phyloP scores from a whole-genome alignment of 1,284 basidiomycete genomes.

The Mycena sp. region DNA sequence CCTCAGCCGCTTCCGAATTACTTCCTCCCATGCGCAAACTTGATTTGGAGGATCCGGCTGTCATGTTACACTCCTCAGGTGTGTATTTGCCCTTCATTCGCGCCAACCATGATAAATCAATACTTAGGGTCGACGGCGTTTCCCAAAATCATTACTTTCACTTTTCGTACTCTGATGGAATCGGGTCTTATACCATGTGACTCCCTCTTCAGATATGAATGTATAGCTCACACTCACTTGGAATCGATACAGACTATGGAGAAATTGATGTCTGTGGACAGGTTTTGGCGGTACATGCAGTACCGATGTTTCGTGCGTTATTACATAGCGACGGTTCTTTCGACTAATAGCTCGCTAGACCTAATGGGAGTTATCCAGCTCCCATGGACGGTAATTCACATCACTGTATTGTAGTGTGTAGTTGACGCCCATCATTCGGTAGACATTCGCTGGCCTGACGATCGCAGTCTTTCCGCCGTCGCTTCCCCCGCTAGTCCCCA shows the following conservation, averaged over 20 bases:
- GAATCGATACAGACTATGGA: slow-evolving; percentile 11
- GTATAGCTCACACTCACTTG: background rate
- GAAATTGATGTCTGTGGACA: slow-evolving; percentile 10
- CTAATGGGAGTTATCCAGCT: slow-evolving; percentile 1
- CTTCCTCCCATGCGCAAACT: background rate
- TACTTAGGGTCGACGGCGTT: slow-evolving; percentile 4
- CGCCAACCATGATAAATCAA: background rate
- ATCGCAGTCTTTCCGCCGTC: slow-evolving; percentile 36
- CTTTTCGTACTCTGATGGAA: background rate
- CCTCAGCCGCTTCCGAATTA: background rate
- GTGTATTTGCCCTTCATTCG: background rate
- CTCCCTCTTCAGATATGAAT: background rate
- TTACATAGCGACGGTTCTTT: background rate
- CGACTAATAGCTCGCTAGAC: background rate
- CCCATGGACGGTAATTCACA: background rate
- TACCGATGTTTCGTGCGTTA: slow-evolving; percentile 8
- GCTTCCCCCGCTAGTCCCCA: slow-evolving; percentile 35
- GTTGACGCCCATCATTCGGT: background rate
- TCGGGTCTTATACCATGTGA: slow-evolving; percentile 1
- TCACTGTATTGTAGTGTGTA: background rate
- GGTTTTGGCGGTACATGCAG: slow-evolving; percentile 2
- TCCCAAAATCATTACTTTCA: slow-evolving; percentile 4
- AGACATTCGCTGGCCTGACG: slow-evolving; percentile 1
- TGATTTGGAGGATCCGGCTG: background rate
- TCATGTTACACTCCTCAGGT: slow-evolving; percentile 30